Conservation (phyloP, 139 green algal genomes). For the Prasinococcaceae sp. region DNA sequence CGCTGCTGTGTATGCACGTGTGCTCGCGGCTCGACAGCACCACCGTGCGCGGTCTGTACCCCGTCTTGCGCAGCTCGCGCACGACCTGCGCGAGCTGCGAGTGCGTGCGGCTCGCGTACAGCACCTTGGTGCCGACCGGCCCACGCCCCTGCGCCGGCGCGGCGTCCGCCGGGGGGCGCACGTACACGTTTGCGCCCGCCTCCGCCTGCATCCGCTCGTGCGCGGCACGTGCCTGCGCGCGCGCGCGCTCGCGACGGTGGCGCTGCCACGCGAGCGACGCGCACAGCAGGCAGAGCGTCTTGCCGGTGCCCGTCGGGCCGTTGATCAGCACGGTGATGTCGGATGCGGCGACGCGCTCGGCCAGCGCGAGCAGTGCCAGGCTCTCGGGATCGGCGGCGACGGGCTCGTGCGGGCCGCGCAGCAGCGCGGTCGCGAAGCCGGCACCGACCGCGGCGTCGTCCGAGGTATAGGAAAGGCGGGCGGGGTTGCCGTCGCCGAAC, state of each 20-base stretch:
- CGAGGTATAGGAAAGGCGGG: too few species aligned
- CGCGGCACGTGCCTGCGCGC: background rate
- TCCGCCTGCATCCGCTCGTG: conserved; percentile 19
- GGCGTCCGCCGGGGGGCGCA: too few species aligned
- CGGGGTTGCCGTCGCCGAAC: too few species aligned
- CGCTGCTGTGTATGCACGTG: conserved; percentile 50
- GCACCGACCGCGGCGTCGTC: too few species aligned
- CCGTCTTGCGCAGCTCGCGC: conserved; percentile 60
- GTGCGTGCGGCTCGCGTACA: conserved; percentile 88
- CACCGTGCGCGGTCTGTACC: conserved; percentile 55
- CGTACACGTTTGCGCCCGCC: conserved; percentile 3
- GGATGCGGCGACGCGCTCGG: too few species aligned
- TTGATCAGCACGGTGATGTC: conserved; percentile 85
- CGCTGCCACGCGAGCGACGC: conserved; percentile 74
- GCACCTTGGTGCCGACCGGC: too few species aligned
- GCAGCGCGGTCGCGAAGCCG: too few species aligned
- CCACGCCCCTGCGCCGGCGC: too few species aligned
- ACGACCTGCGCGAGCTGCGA: conserved; percentile 89
- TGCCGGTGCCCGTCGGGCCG: conserved; percentile 87
- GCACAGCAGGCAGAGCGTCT: conserved; percentile 94
- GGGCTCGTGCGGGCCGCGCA: too few species aligned
- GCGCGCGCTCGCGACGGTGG: background rate
- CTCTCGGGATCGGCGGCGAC: too few species aligned
- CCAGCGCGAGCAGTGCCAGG: too few species aligned
- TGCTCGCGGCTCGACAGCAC: conserved; percentile 75